Evolutionary conservation across 2,329 filamentous ascomycete genomes (phyloP).

Genomic region (Beauveria sp.): DNA sequence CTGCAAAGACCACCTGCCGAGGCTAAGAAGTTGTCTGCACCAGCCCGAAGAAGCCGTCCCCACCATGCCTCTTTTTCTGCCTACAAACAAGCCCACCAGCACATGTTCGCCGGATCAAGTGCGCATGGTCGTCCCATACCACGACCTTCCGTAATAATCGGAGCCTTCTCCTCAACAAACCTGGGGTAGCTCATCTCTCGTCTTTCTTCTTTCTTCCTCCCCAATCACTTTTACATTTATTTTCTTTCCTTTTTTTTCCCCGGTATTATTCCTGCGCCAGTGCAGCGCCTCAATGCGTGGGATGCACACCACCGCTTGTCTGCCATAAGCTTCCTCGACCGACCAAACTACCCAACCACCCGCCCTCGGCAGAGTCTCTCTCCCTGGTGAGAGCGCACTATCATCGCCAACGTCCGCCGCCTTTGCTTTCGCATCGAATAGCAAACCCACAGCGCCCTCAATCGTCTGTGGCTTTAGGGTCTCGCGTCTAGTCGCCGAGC

Average conservation of each 20-base stretch:
- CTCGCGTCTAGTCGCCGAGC: background rate
- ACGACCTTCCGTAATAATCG: conserved; percentile 2
- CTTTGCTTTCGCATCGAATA: background rate
- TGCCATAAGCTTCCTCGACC: background rate
- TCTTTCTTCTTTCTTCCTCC: background rate
- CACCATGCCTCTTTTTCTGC: conserved; percentile 2
- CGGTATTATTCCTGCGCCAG: background rate
- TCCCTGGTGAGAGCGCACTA: background rate
- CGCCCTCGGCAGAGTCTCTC: background rate
- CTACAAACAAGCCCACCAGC: background rate
- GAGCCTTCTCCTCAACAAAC: conserved; percentile 8
- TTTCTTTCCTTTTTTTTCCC: background rate
- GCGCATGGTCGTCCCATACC: background rate
- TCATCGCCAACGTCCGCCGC: background rate
- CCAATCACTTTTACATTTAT: background rate
- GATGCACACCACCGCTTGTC: conserved; percentile 1
- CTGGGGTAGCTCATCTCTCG: background rate
- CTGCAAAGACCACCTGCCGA: conserved; percentile 14
- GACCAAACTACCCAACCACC: conserved; percentile 2
- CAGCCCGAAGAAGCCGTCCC: conserved; percentile 12
- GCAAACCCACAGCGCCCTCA: background rate
- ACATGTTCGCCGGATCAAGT: conserved; percentile 12
- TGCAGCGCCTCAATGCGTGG: conserved; percentile 1
- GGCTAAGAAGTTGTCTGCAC: conserved; percentile 15
- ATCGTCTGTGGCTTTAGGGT: background rate